Evolutionary conservation across 2,329 filamentous ascomycete genomes (phyloP).

Genomic region (Waltergamsia citrina): DNA sequence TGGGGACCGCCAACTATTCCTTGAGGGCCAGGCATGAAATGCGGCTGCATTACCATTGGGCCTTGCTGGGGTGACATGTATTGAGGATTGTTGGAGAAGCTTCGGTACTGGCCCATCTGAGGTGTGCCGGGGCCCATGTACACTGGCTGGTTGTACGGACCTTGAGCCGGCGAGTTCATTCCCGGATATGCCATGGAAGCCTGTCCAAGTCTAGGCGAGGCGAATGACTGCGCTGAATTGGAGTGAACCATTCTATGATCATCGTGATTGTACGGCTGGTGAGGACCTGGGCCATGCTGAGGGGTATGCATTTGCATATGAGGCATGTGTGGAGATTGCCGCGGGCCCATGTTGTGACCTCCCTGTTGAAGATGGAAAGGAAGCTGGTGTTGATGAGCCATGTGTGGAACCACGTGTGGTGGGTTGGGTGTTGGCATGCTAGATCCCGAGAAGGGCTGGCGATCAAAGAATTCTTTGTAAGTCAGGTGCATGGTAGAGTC

Average conservation of each 20-base stretch:
- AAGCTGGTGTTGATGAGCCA: constrained; percentile 76
- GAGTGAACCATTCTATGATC: constrained; percentile 85
- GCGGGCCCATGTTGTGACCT: constrained; percentile 55
- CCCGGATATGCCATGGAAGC: constrained; percentile 61
- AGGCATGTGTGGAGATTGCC: constrained; percentile 65
- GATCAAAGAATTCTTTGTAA: constrained; percentile 74
- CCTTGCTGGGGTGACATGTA: constrained; percentile 63
- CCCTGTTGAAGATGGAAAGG: constrained; percentile 75
- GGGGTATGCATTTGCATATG: constrained; percentile 69
- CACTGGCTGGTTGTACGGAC: constrained; percentile 64
- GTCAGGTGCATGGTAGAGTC: constrained; percentile 55
- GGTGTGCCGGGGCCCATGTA: constrained; percentile 61
- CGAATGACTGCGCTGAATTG: constrained; percentile 74
- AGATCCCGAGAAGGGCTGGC: constrained; percentile 43
- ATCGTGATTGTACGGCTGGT: constrained; percentile 62
- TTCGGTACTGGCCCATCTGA: constrained; percentile 62
- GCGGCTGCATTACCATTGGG: constrained; percentile 71
- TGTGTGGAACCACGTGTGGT: constrained; percentile 59
- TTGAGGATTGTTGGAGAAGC: constrained; percentile 59
- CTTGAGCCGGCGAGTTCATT: constrained; percentile 59
- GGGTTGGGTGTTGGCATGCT: constrained; percentile 61
- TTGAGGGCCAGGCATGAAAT: constrained; percentile 68
- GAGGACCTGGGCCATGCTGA: constrained; percentile 58
- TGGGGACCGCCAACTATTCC: constrained; percentile 61
- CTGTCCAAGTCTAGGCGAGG: constrained; percentile 70